Base-by-base conservation (phyloP, 1,139 yeast species). In the Sugiyamaella pinicola region DNA sequence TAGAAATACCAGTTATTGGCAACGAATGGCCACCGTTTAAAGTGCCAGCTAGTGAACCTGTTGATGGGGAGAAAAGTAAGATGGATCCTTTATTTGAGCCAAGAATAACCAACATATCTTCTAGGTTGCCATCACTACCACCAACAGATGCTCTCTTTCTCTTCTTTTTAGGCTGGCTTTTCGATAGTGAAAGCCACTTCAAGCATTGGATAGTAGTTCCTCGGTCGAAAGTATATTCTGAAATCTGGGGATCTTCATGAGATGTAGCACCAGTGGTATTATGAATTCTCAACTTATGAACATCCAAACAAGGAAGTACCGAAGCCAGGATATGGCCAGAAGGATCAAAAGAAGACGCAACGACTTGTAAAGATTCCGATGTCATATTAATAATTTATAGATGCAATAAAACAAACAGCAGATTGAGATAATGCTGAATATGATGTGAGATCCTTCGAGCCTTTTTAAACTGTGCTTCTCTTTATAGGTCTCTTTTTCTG, bases 61-160 rank as follows among this genome's bases (percentile, higher is more conserved):
- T 78, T 37, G 80, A 70, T 3, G 96, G 95, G 0, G 91, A 81
- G 65, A 83, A 89, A 10, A 88, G 65, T 57, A 85, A 70, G 1
- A 85, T 71, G 8, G 79, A 70, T 9, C 96, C 96, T 49, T 78
- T 80, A 51, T 81, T 82, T 57, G 87, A 76, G 46, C 91, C 87
- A 45, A 88, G 64, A 4, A 86, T 83, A 33, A 89, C 71, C 10
- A 81, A 67, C 47, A 71, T 70, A 28, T 72, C 72, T 47, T 75
- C 77, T 28, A 60, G 33, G n/a, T 47, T 31, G 7, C 26, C 22
- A 7, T 42, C 35, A 6, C 26, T 19, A 21, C 52, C 55, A 33
- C 43, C 51, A 28, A 47, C 53, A 15, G 58, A 37, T 29, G 56
- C 53, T 22, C 65, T 55, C 57, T 61, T 54, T 62, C 70, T 62